These are phyloP conservation scores for Phytophthora litchii DNA, from an alignment of 352 stramenopile species.

Conservation along the genomic window DNA sequence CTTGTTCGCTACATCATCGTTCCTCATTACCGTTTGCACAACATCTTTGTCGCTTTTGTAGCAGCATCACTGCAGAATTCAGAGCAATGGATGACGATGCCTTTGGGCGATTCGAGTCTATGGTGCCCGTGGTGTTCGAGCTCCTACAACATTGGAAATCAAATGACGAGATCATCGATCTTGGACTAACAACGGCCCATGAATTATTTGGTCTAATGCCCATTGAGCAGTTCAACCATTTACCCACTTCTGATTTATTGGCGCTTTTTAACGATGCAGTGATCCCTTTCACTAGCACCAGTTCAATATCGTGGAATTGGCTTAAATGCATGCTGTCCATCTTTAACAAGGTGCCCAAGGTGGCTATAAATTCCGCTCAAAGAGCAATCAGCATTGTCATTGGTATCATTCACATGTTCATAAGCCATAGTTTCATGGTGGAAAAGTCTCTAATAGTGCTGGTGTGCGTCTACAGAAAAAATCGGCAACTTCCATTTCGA, in stretches of 20 bases:
- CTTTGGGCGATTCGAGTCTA: not conserved
- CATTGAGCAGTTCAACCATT: not conserved
- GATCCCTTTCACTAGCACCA: slow-evolving; percentile 14
- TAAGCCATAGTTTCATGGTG: slow-evolving; percentile 35
- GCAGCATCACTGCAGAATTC: slow-evolving; percentile 16
- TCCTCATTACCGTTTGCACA: slow-evolving; percentile 26
- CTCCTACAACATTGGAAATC: slow-evolving; percentile 29
- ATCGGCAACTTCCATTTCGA: slow-evolving; percentile 12
- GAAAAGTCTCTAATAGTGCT: slow-evolving; percentile 17
- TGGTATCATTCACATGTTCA: slow-evolving; percentile 25
- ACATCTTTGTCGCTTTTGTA: slow-evolving; percentile 22
- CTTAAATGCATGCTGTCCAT: slow-evolving; percentile 19
- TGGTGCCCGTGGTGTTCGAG: slow-evolving; percentile 27
- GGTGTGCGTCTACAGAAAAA: slow-evolving; percentile 16
- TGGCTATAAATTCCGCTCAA: slow-evolving; percentile 13
- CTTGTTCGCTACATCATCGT: slow-evolving; percentile 30
- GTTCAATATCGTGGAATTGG: slow-evolving; percentile 27
- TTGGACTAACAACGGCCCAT: slow-evolving; percentile 8
- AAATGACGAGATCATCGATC: slow-evolving; percentile 26
- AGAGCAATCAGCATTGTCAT: slow-evolving; percentile 7
- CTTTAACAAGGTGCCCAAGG: slow-evolving; percentile 13
- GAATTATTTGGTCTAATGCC: slow-evolving; percentile 2
- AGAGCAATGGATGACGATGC: not conserved
- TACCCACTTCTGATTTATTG: slow-evolving; percentile 7
- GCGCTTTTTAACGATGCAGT: slow-evolving; percentile 15